Conservation (phyloP, 2,329 filamentous ascomycete species). For the Alternaria metachromatica region DNA sequence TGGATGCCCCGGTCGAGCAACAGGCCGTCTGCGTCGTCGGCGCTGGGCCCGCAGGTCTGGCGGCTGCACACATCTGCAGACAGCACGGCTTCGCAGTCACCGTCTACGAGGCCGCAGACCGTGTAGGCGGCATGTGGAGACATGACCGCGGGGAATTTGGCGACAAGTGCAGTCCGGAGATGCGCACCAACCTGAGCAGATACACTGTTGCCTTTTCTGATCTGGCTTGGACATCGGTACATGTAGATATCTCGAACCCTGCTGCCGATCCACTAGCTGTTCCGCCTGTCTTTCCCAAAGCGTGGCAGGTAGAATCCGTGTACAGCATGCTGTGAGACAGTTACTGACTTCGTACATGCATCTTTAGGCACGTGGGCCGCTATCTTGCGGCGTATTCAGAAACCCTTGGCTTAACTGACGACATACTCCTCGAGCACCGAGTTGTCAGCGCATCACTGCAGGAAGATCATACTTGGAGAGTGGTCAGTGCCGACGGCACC, state of each 20-base stretch:
- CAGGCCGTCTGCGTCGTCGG: slow-evolving; percentile 52
- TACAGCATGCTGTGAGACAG: not conserved
- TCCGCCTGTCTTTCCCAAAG: slow-evolving; percentile 72
- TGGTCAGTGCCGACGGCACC: slow-evolving; percentile 20
- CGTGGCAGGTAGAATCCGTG: slow-evolving; percentile 65
- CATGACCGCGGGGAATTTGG: slow-evolving; percentile 50
- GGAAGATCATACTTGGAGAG: slow-evolving; percentile 28
- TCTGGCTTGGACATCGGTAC: slow-evolving; percentile 68
- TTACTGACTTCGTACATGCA: not conserved
- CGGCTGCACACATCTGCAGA: slow-evolving; percentile 70
- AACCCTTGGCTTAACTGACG: slow-evolving; percentile 60
- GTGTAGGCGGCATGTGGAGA: slow-evolving; percentile 82
- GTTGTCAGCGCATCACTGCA: slow-evolving; percentile 36
- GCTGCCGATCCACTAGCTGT: not conserved
- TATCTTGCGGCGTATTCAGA: slow-evolving; percentile 72
- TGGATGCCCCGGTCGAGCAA: slow-evolving; percentile 14
- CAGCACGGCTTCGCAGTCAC: slow-evolving; percentile 70
- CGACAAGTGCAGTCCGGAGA: slow-evolving; percentile 67
- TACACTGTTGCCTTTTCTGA: slow-evolving; percentile 73
- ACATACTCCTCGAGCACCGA: slow-evolving; percentile 59
- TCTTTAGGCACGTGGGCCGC: slow-evolving; percentile 57
- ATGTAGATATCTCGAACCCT: slow-evolving; percentile 42
- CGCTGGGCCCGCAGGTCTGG: slow-evolving; percentile 54
- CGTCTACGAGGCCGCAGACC: slow-evolving; percentile 70
- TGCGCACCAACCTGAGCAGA: slow-evolving; percentile 74